A percentile compares a stretch with the other conserved stretches of the same genome.
Evolutionary conservation across 108 stramenopile genomes (phyloP).

Genomic region (Skeletonema costatum): DNA sequence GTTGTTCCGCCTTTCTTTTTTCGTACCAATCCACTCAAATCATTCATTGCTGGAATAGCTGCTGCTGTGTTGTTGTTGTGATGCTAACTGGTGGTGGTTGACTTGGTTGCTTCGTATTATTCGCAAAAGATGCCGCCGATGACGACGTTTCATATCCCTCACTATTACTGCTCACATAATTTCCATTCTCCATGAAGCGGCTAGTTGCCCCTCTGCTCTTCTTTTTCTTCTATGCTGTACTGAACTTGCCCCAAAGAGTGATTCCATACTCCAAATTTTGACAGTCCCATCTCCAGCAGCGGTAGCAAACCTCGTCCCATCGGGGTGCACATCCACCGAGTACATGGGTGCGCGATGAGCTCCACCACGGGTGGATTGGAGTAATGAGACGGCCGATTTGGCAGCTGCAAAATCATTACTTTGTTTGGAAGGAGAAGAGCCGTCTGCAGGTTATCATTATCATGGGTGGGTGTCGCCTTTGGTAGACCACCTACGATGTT

Average conservation of each 20-base stretch:
- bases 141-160: slow-evolving; percentile 32
- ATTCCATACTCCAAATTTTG: slow-evolving; percentile 68
- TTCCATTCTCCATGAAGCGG: slow-evolving; percentile 44
- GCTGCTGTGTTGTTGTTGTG: not conserved
- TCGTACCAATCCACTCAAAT: slow-evolving; percentile 69
- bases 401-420: slow-evolving; percentile 35
- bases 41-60: slow-evolving; percentile 50
- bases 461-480: slow-evolving; percentile 7
- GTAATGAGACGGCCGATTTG: slow-evolving; percentile 47
- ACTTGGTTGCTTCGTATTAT: slow-evolving; percentile 8
- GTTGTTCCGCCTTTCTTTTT: slow-evolving; percentile 62
- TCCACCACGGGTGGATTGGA: slow-evolving; percentile 38
- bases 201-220: slow-evolving; percentile 16
- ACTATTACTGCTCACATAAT: slow-evolving; percentile 71
- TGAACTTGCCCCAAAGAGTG: slow-evolving; percentile 55
- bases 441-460: not conserved
- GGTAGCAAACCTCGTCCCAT: slow-evolving; percentile 74
- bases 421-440: not conserved
- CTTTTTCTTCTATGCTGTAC: slow-evolving; percentile 12
- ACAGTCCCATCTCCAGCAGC: slow-evolving; percentile 87
- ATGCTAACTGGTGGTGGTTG: slow-evolving; percentile 1
- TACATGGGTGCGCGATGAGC: slow-evolving; percentile 74
- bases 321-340: slow-evolving; percentile 72
- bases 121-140: not conserved
- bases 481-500: not conserved